These are phyloP conservation scores for Alternaria panax DNA, from an alignment of 2,329 filamentous ascomycete genomes.

Conservation along the genomic window DNA sequence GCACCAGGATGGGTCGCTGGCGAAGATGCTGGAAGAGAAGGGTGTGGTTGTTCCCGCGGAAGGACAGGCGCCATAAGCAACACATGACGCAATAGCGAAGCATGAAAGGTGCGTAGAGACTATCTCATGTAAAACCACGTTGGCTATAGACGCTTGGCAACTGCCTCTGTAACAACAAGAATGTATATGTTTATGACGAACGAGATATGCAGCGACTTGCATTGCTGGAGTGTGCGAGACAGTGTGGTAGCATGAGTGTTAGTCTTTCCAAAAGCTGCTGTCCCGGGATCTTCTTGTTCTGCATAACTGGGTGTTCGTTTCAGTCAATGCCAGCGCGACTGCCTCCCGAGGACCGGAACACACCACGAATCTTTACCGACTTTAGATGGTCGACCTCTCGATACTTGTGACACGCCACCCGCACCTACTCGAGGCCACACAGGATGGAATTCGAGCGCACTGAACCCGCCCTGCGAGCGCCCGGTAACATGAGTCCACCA, in stretches of 20 bases:
- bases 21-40: constrained; percentile 91
- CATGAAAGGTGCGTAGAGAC: neutral
- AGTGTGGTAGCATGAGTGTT: neutral
- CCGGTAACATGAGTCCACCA: neutral
- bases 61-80: constrained; percentile 29
- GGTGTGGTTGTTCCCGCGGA: constrained; percentile 72
- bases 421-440: neutral
- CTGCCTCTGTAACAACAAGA: constrained; percentile 5
- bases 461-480: neutral
- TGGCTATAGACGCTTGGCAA: neutral
- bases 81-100: neutral
- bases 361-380: constrained; percentile 4
- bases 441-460: constrained; percentile 9
- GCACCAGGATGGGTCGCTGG: constrained; percentile 94
- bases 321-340: constrained; percentile 5
- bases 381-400: constrained; percentile 4
- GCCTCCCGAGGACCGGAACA: constrained; percentile 16
- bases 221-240: neutral
- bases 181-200: constrained; percentile 4
- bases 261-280: neutral
- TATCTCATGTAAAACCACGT: neutral
- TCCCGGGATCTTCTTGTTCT: neutral
- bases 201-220: neutral
- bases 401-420: neutral
- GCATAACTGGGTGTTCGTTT: neutral